phyloP scores from a whole-genome alignment of 2,329 filamentous ascomycete genomes.

The Stachybotrys chartarum region DNA sequence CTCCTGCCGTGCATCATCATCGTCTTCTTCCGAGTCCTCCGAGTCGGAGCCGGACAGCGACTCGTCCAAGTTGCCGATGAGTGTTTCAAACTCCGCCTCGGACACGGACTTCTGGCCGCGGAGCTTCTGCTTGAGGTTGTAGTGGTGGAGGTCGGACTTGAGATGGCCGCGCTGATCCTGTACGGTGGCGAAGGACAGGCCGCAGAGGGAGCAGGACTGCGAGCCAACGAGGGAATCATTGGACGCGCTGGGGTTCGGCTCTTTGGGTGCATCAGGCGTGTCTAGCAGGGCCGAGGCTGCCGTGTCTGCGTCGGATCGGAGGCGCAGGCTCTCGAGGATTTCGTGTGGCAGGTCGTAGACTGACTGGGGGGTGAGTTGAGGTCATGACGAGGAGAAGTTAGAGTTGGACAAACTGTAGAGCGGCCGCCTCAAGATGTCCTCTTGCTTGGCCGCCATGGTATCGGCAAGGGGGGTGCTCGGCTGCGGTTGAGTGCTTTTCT shows the following conservation, averaged over 20 bases:
- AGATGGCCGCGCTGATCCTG: constrained; percentile 80
- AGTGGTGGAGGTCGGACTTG: constrained; percentile 85
- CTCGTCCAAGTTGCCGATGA: constrained; percentile 82
- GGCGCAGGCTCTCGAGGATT: constrained; percentile 60
- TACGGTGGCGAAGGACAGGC: constrained; percentile 61
- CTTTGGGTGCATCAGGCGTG: constrained; percentile 12
- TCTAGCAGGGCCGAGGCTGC: constrained; percentile 11
- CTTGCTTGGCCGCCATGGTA: constrained; percentile 30
- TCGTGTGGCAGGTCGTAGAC: constrained; percentile 78
- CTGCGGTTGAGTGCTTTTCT: background rate
- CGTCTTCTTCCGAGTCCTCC: constrained; percentile 62
- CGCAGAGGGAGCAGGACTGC: constrained; percentile 77
- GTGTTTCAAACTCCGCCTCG: constrained; percentile 78
- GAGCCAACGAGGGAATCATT: constrained; percentile 46
- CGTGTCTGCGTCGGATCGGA: constrained; percentile 26
- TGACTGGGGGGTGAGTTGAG: constrained; percentile 25
- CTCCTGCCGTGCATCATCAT: constrained; percentile 50
- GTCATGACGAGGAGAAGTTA: background rate
- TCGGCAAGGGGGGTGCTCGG: background rate
- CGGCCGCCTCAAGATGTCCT: constrained; percentile 42
- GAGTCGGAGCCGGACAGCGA: constrained; percentile 84
- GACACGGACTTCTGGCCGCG: constrained; percentile 64
- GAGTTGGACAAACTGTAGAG: constrained; percentile 37
- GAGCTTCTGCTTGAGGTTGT: constrained; percentile 90
- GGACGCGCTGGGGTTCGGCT: constrained; percentile 15